Evolutionary conservation across 2,329 filamentous ascomycete species (phyloP).

Genomic region (Westerdykella sp.): DNA sequence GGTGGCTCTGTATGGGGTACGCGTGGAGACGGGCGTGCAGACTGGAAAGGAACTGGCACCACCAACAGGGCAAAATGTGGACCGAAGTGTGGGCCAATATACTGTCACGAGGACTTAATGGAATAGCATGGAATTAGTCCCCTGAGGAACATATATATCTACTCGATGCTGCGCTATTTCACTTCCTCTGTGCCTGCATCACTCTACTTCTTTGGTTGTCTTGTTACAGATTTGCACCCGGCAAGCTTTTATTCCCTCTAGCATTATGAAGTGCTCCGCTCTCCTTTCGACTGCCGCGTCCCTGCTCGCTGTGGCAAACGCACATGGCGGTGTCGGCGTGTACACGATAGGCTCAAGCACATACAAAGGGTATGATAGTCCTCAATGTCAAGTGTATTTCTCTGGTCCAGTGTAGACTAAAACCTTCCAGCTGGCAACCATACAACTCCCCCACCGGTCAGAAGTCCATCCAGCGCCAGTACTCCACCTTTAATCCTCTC

Average conservation of each 20-base stretch:
- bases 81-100: no score
- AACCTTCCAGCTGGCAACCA: conserved; percentile 18
- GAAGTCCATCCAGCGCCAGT: conserved; percentile 25
- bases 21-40: background rate
- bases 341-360: conserved; percentile 20
- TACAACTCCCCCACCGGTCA: conserved; percentile 24
- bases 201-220: conserved; percentile 1
- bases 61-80: no score
- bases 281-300: conserved; percentile 13
- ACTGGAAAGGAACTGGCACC: background rate
- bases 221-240: background rate
- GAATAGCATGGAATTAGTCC: no score
- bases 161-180: background rate
- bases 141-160: no score
- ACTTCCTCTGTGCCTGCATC: background rate
- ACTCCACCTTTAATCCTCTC: conserved; percentile 22
- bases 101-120: no score
- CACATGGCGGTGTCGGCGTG: conserved; percentile 24
- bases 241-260: conserved; percentile 1
- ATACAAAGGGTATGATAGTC: conserved; percentile 19
- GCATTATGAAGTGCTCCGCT: conserved; percentile 18
- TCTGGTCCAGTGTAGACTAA: background rate
- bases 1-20: background rate
- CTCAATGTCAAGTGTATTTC: background rate
- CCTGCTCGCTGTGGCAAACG: conserved; percentile 15